A percentile compares a stretch with the other conserved stretches of the same genome.
phyloP scores from a whole-genome alignment of 345 rosid genomes.

The Triadica sebifera region DNA sequence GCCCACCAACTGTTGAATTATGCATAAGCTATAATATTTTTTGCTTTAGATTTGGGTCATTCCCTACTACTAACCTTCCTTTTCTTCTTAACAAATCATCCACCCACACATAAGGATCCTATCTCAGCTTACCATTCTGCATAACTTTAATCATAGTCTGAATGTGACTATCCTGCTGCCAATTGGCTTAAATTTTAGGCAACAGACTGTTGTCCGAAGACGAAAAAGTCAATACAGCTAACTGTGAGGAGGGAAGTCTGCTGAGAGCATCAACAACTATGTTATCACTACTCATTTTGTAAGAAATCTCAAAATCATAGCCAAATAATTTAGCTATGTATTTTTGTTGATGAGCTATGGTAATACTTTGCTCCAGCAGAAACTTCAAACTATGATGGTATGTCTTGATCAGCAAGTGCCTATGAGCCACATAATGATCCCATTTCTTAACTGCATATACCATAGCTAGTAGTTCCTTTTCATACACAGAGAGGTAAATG shows the following conservation, averaged over 20 bases:
- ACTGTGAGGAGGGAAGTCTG: background rate
- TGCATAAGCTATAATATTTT: background rate
- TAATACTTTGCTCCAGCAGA: background rate
- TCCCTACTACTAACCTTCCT: background rate
- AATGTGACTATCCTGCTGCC: background rate
- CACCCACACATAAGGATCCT: too few species aligned
- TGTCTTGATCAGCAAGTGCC: background rate
- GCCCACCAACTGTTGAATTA: background rate
- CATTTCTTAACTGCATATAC: background rate
- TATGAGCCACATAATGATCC: background rate
- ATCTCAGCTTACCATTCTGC: too few species aligned
- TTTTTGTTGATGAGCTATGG: conserved; percentile 1
- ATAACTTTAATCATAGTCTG: too few species aligned
- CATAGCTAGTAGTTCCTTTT: background rate
- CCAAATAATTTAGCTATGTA: conserved; percentile 8
- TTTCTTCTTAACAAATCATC: background rate
- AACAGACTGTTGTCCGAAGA: background rate
- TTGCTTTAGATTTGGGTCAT: background rate
- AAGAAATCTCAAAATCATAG: conserved; percentile 4
- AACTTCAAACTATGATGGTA: background rate
- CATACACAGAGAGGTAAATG: background rate
- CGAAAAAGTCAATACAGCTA: background rate
- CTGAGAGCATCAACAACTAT: background rate
- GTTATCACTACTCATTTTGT: conserved; percentile 1
- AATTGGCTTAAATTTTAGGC: background rate